A percentile compares a stretch with the other conserved stretches of the same genome.
phyloP scores from a whole-genome alignment of 495 filamentous ascomycete genomes.

The Trichocladium uniseriatum region DNA sequence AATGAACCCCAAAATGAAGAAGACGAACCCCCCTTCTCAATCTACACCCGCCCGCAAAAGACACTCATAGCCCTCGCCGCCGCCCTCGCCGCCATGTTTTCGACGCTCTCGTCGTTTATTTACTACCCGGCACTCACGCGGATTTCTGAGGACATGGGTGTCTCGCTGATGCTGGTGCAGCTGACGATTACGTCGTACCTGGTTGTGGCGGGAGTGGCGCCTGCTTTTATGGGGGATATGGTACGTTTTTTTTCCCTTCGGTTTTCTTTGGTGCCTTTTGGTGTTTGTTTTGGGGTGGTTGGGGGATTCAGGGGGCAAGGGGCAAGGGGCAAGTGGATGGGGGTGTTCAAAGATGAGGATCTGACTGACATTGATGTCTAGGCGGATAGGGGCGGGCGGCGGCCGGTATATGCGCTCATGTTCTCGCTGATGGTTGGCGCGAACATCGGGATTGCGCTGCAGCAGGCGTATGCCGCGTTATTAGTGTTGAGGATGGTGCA shows the following conservation, averaged over 20 bases:
- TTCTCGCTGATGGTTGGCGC: slow-evolving; percentile 41
- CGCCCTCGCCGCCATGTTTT: slow-evolving; percentile 7
- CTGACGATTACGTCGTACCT: slow-evolving; percentile 43
- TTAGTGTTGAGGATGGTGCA: slow-evolving; percentile 44
- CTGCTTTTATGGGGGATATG: slow-evolving; percentile 41
- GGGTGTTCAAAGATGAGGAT: too few relatives aligned
- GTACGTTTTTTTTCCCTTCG: too few relatives aligned
- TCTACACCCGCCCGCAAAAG: neutral
- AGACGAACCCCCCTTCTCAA: slow-evolving; percentile 3
- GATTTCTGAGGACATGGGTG: slow-evolving; percentile 36
- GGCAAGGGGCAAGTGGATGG: too few relatives aligned
- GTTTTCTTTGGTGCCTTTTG: too few relatives aligned
- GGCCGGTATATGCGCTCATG: slow-evolving; percentile 41
- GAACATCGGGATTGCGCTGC: slow-evolving; percentile 43
- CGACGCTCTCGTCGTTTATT: slow-evolving; percentile 32
- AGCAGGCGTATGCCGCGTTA: slow-evolving; percentile 39
- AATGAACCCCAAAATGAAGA: too few relatives aligned
- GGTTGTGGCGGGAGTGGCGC: slow-evolving; percentile 41
- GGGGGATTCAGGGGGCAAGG: too few relatives aligned
- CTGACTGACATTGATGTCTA: too few relatives aligned
- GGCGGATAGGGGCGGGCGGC: slow-evolving; percentile 39
- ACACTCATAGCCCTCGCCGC: neutral
- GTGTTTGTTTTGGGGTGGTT: too few relatives aligned
- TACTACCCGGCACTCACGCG: slow-evolving; percentile 52
- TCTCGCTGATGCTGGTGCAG: slow-evolving; percentile 40